A percentile compares a stretch with the other conserved stretches of the same genome.
These are phyloP conservation scores for Sclerotinia trifoliorum DNA, from an alignment of 2,329 filamentous ascomycete species.

Conservation along the genomic window DNA sequence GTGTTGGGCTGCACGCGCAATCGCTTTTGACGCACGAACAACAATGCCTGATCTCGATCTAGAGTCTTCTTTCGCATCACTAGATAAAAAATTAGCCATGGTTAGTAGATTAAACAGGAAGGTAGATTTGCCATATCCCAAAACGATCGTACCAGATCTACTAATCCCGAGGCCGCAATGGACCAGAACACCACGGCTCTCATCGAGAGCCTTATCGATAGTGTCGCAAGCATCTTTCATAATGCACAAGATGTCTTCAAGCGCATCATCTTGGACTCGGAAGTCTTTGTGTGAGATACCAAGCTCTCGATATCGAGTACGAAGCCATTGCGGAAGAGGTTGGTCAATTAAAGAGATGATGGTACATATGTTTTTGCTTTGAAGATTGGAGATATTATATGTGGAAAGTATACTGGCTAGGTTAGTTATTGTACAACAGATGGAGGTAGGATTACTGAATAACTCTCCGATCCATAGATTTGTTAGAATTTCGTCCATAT, in stretches of 20 bases:
- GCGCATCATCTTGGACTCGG: constrained; percentile 4
- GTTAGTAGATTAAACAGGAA: background rate
- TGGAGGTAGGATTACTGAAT: background rate
- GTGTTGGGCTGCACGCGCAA: background rate
- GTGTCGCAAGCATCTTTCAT: background rate
- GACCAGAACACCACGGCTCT: background rate
- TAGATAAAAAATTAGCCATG: background rate
- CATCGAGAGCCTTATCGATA: background rate
- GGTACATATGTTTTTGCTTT: background rate
- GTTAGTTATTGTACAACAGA: background rate
- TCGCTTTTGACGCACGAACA: background rate
- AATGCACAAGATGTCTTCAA: background rate
- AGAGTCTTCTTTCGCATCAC: background rate
- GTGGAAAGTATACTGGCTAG: background rate
- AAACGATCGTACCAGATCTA: background rate
- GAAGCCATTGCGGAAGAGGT: constrained; percentile 6
- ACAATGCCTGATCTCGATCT: background rate
- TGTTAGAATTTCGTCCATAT: background rate
- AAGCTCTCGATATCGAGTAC: background rate
- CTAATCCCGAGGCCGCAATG: constrained; percentile 10
- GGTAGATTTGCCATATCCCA: background rate
- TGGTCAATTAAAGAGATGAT: constrained; percentile 1
- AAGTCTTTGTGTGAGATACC: background rate
- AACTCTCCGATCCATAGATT: constrained; percentile 11
- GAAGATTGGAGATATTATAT: background rate